Conservation (phyloP, 305 asterid species). For the Fraxinus greggii region DNA sequence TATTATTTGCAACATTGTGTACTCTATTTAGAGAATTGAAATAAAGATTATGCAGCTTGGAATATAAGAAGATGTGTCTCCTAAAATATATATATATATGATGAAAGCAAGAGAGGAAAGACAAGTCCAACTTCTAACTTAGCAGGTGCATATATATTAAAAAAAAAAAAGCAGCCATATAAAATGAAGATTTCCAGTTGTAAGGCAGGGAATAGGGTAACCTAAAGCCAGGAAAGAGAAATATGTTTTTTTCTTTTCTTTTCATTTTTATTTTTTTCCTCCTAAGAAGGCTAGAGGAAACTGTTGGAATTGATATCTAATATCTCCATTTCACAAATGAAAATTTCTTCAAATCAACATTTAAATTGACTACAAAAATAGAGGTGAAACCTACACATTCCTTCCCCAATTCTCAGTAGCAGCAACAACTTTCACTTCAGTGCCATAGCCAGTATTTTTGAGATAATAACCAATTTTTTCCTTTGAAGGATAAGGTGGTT, state of each 20-base stretch:
- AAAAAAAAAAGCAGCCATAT: not conserved
- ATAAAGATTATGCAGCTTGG: not conserved
- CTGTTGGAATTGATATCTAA: conserved; percentile 6
- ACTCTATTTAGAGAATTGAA: not conserved
- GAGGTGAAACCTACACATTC: conserved; percentile 66
- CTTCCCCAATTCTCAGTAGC: conserved; percentile 99
- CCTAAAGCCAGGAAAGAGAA: not conserved
- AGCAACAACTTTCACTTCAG: conserved; percentile 73
- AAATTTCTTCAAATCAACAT: conserved; percentile 13
- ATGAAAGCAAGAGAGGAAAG: not conserved
- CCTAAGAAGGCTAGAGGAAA: not conserved
- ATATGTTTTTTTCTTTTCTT: no score
- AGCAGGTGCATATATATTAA: not conserved
- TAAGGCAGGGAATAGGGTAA: not conserved
- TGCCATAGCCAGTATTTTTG: conserved; percentile 84
- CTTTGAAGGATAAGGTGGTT: conserved; percentile 90
- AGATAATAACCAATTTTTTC: conserved; percentile 86
- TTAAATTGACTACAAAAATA: conserved; percentile 2
- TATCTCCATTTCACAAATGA: conserved; percentile 19
- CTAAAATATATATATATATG: not conserved
- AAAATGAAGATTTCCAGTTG: not conserved
- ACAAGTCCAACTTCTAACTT: not conserved
- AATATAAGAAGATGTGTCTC: not conserved
- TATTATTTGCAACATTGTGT: conserved; percentile 4
- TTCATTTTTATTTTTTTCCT: no score